Base-by-base conservation (phyloP, 2,329 filamentous ascomycete species). In the Exophiala calicioides region DNA sequence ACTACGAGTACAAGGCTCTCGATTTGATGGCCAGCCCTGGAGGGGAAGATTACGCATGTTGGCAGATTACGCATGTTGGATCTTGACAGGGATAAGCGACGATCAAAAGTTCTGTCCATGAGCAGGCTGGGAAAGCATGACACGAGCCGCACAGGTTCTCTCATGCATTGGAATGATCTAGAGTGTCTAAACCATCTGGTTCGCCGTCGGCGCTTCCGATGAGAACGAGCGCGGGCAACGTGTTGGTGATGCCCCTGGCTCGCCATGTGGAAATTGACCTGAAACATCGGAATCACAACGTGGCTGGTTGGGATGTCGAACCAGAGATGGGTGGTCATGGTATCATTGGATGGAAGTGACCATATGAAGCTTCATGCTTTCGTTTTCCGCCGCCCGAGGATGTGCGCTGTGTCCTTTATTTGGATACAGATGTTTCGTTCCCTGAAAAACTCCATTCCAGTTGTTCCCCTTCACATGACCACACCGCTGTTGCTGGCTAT, bases 401-500 rank as follows among this genome's bases (percentile, higher is more conserved):
- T 32, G 27, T 23, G 24, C 18, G 13, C 33, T 24, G 31, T 21
- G 27, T 32, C 31, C 19, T 26, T 27, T 36, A 18, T n/a, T n/a
- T 21, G 13, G 32, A 42, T 5, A 38, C 33, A 36, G 32, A 16
- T 37, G 1, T 31, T 34, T n/a, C 33, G 19, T 32, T 30, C 40
- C 29, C 8, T 12, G 32, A 37, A 34, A 39, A 31, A 40, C 50
- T 48, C 34, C 45, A 26, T 13, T 5, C 12, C n/a, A 35, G 18
- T 37, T 31, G 13, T 9, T n/a, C 26, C 30, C 24, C 15, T 35
- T 95, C 88, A 98, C 93, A 98, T 98, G 74, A 98, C 93, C 71
- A 98, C 93, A 85, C 93, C 93, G 57, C 91, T 95, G 88, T 98
- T 98, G 83, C 85, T 90, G 75, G 93, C 93, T 78, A 97, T 97